phyloP scores from a whole-genome alignment of 2,329 filamentous ascomycete species.

The Cryphonectria radicalis region DNA sequence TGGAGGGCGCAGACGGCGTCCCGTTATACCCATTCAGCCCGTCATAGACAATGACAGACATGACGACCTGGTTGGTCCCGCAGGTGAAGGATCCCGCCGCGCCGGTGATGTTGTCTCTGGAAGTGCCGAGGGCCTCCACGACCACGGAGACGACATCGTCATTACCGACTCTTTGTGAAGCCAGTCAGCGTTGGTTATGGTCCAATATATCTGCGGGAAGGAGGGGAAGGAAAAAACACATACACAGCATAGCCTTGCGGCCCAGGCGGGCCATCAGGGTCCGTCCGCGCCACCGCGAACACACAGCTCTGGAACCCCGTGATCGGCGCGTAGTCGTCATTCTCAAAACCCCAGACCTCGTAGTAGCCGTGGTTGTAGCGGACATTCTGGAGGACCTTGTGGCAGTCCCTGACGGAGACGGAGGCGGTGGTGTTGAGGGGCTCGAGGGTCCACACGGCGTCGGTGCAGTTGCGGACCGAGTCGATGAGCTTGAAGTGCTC shows the following conservation, averaged over 20 bases:
- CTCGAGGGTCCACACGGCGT: neutral
- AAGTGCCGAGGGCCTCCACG: conserved; percentile 5
- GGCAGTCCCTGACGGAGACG: conserved; percentile 12
- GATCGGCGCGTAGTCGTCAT: conserved; percentile 14
- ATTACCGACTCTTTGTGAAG: conserved; percentile 19
- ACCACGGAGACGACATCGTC: conserved; percentile 20
- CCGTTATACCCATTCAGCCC: conserved; percentile 14
- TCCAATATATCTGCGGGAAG: neutral
- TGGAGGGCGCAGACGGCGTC: neutral
- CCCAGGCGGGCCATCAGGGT: no score
- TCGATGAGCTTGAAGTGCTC: conserved; percentile 14
- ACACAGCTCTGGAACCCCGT: conserved; percentile 23
- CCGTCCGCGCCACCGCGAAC: conserved; percentile 5
- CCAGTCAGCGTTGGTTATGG: neutral
- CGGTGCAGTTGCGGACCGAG: conserved; percentile 22
- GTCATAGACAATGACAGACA: conserved; percentile 22
- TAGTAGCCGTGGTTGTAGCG: conserved; percentile 24
- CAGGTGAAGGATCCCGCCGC: conserved; percentile 9
- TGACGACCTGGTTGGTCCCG: conserved; percentile 3
- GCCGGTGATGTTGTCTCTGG: neutral
- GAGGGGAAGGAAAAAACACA: neutral
- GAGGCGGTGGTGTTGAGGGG: neutral
- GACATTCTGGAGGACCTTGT: conserved; percentile 7
- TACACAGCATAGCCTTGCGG: conserved; percentile 23
- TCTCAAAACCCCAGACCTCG: conserved; percentile 24